Evolutionary conservation across 768 basidiomycete genomes (phyloP).

Genomic region (Jaapia argillacea): DNA sequence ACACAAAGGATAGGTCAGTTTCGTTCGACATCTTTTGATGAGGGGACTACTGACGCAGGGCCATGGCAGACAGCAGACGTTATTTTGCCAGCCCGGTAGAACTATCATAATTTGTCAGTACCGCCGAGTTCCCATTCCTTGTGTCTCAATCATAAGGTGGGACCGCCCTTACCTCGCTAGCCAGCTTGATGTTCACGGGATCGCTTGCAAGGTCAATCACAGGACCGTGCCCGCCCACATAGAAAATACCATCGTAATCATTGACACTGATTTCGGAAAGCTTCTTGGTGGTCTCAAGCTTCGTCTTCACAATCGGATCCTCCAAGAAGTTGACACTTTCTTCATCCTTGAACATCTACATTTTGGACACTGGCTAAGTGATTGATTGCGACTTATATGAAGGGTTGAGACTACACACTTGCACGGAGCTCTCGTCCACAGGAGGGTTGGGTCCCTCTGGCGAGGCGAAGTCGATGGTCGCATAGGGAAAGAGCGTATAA

Average conservation of each 20-base stretch:
- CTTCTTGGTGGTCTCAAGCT: slow-evolving; percentile 47
- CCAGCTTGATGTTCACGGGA: slow-evolving; percentile 43
- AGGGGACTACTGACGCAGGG: slow-evolving; percentile 39
- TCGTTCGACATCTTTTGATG: background rate
- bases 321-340: slow-evolving; percentile 46
- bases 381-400: background rate
- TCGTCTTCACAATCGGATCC: slow-evolving; percentile 38
- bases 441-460: slow-evolving; percentile 56
- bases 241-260: slow-evolving; percentile 69
- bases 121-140: background rate
- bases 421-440: slow-evolving; percentile 44
- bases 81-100: slow-evolving; percentile 58
- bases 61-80: slow-evolving; percentile 76
- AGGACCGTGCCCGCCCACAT: slow-evolving; percentile 74
- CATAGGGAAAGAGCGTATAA: slow-evolving; percentile 24
- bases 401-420: slow-evolving; percentile 23
- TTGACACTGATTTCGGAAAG: slow-evolving; percentile 45
- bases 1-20: background rate
- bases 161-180: slow-evolving; percentile 36
- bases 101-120: slow-evolving; percentile 24
- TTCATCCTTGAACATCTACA: slow-evolving; percentile 48
- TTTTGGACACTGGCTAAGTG: background rate
- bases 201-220: slow-evolving; percentile 61
- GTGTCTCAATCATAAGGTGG: background rate
- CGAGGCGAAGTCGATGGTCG: slow-evolving; percentile 33